Conservation (phyloP, 345 rosid genomes). For the Pelargonium nanum region DNA sequence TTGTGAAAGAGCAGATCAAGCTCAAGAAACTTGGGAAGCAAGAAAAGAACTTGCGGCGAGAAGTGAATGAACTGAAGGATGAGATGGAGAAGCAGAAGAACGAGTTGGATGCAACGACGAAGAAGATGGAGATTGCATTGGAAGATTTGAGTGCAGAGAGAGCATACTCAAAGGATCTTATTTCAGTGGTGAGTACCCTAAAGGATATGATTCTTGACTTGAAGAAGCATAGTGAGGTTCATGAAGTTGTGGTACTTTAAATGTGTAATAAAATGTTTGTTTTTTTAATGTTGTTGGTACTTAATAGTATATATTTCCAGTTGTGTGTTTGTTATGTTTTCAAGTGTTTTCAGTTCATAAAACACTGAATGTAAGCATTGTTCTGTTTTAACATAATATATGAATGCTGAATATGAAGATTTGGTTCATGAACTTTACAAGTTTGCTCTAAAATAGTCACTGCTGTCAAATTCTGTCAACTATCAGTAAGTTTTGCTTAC, state of each 20-base stretch:
- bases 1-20: background rate
- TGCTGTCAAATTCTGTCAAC: no score
- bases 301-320: no score
- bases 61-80: background rate
- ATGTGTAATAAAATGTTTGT: no score
- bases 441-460: no score
- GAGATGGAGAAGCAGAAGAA: background rate
- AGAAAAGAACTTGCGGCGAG: background rate
- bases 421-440: no score
- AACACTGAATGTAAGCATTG: no score
- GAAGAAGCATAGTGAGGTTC: background rate
- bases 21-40: background rate
- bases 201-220: background rate
- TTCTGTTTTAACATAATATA: no score
- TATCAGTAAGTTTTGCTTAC: no score
- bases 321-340: background rate
- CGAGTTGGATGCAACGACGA: background rate
- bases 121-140: background rate
- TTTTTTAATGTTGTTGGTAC: no score
- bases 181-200: background rate
- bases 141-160: background rate
- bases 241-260: background rate
- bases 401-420: no score
- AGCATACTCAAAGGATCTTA: background rate
- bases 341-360: no score